These are phyloP conservation scores for Rhytidiadelphus loreus DNA, from an alignment of 225 moss, liverwort and hornwort genomes.

Conservation along the genomic window DNA sequence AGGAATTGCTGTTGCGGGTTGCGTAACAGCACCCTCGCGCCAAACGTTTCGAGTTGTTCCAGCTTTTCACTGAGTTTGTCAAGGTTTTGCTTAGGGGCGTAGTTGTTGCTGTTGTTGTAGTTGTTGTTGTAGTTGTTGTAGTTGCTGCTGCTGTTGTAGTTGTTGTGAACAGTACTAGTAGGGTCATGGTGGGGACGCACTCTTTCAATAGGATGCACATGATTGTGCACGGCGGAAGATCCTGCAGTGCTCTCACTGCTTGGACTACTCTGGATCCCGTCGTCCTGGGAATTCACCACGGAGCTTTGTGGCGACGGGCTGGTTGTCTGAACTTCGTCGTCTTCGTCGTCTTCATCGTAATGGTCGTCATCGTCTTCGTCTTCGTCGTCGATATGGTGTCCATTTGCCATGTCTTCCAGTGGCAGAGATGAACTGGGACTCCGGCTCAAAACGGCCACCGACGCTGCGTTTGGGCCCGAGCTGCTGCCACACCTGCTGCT, in stretches of 20 bases:
- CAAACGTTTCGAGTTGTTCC: slow-evolving; percentile 35
- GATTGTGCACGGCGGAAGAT: neutral
- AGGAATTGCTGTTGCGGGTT: slow-evolving; percentile 26
- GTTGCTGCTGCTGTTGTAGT: neutral
- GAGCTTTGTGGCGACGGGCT: neutral
- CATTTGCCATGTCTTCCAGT: neutral
- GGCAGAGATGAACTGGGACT: neutral
- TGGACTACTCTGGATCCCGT: neutral
- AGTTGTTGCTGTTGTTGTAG: neutral
- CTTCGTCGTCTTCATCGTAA: neutral
- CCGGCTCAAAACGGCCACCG: slow-evolving; percentile 41
- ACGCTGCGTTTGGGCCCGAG: slow-evolving; percentile 35
- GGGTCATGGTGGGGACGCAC: neutral
- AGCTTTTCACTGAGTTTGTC: slow-evolving; percentile 48
- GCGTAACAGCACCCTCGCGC: slow-evolving; percentile 23
- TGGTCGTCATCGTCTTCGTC: neutral
- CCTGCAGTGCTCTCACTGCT: neutral
- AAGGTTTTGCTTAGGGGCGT: slow-evolving; percentile 39
- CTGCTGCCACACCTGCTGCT: slow-evolving; percentile 52
- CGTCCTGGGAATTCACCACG: neutral
- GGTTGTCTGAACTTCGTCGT: neutral
- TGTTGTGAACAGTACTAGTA: neutral
- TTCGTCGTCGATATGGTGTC: neutral
- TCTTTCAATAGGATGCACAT: neutral
- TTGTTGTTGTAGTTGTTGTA: neutral